Evolutionary conservation across 2,329 filamentous ascomycete species (phyloP), one percentile per base, ranked within the genome.

Genomic region (Pezicula rhizophila): DNA sequence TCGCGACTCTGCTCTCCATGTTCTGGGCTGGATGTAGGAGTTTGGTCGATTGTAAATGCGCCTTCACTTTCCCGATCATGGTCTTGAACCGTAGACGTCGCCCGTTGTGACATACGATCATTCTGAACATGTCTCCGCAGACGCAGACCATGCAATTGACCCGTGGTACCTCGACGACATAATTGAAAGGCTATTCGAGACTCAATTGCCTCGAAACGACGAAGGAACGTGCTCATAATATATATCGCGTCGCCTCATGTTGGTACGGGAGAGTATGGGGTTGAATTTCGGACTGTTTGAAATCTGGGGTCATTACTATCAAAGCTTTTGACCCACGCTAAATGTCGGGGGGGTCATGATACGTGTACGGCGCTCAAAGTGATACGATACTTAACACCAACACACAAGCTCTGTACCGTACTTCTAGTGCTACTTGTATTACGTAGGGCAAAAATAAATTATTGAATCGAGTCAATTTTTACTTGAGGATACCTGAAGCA

Each of bases 161-260:
- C 53, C n/a, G 50, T n/a, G 8, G 46, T 50, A 14, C 54, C 57
- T 35, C 49, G 50, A 8, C 56, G 60, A 52, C 56, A 59, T 11
- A 53, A 52, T 26, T 48, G 53, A 38, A 49, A 55, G 43, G 51
- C 44, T 17, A 58, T 52, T 49, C 58, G 59, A 57, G 58, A 55
- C 52, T 56, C 55, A 46, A 60, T 48, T 46, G 55, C 52, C 57
- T 59, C 59, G 25, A 60, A 46, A 38, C 44, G 45, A 15, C 45
- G 43, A 31, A 58, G 47, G 42, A 58, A 45, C 33, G 35, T 31
- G 40, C 41, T 55, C 58, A 60, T 62, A 41, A 31, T 25, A 38
- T 50, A 46, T 18, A 37, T 20, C 37, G 31, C 8, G 34, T 44
- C 6, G 39, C 45, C 25, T 40, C 38, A 11, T 40, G 38, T 20